These are phyloP conservation scores for Suillus subaureus DNA, from an alignment of 768 basidiomycete species.

Conservation along the genomic window DNA sequence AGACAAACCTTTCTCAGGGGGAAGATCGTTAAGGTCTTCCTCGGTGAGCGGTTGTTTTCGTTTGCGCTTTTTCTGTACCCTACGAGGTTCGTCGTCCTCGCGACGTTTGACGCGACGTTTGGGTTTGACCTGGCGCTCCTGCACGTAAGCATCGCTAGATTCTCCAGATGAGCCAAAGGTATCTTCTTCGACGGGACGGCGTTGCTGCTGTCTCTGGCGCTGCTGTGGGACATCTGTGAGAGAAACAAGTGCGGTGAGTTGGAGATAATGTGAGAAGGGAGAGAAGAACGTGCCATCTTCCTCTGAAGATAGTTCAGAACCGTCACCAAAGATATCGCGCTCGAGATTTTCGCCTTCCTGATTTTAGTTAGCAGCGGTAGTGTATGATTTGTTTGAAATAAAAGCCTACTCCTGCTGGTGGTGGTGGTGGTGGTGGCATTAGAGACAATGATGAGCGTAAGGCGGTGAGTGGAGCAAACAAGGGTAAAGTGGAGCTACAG, in stretches of 20 bases:
- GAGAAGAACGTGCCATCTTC: constrained; percentile 49
- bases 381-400: too few species aligned
- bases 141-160: constrained; percentile 57
- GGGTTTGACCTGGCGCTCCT: constrained; percentile 31
- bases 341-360: constrained; percentile 44
- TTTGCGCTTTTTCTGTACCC: constrained; percentile 55
- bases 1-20: constrained; percentile 74
- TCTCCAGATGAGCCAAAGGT: constrained; percentile 39
- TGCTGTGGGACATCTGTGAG: constrained; percentile 45
- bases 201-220: constrained; percentile 39
- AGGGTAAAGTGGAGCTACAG: background rate
- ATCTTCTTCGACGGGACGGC: constrained; percentile 36
- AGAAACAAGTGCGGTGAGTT: constrained; percentile 9
- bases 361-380: background rate
- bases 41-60: constrained; percentile 59
- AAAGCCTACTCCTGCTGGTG: constrained; percentile 3
- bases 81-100: constrained; percentile 44
- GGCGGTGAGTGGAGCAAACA: constrained; percentile 7
- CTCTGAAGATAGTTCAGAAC: constrained; percentile 81
- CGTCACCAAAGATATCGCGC: constrained; percentile 81
- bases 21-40: constrained; percentile 66
- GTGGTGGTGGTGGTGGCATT: constrained; percentile 14
- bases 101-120: constrained; percentile 37
- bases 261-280: background rate
- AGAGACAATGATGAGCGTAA: background rate